Evolutionary conservation across 169 alveolate species (phyloP), one percentile per base, ranked within the genome.

Genomic region (Plasmodium fragile): DNA sequence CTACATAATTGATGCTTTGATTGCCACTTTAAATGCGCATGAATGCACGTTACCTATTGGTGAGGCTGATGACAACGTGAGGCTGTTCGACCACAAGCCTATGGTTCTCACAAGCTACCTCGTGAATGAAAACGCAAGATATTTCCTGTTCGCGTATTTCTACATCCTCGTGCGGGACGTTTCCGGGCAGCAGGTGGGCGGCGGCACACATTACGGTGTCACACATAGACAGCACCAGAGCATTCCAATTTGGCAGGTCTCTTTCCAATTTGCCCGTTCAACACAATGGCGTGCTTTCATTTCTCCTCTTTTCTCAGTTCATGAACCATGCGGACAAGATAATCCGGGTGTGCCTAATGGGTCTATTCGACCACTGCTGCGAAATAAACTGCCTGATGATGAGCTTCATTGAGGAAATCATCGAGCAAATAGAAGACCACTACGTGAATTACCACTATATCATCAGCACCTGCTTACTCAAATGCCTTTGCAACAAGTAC

Each of bases 51-150:
- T 84, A 73, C 93, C 83, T 3, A 72, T 75, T 49, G 83, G 59
- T 41, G 81, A 73, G 79, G 59, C 18, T 45, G 75, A 84, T 28
- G 93, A 84, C 13, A 84, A 43, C 39, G 22, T 18, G 13, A 81
- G 84, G 30, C 32, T 73, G 18, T 84, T 84, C 78, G 93, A 84
- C 39, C 93, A 84, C 65, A 84, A 84, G 43, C 93, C 93, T 52
- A 84, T 84, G 93, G 45, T 45, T 25, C 84, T 84, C 25, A 84
- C 75, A 39, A 73, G 34, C 11, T 52, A 84, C 41, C 25, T 22
- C 25, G 30, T 84, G 36, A 84, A 65, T 73, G 93, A 84, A 53
- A 43, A 71, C 65, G 39, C 59, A 10, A 49, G 93, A 73, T 84
- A 84, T 73, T 84, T 84, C 22, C 34, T 84, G 11, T 84, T 84